Evolutionary conservation across 768 basidiomycete genomes (phyloP).

Genomic region (Boletus sensibilis): DNA sequence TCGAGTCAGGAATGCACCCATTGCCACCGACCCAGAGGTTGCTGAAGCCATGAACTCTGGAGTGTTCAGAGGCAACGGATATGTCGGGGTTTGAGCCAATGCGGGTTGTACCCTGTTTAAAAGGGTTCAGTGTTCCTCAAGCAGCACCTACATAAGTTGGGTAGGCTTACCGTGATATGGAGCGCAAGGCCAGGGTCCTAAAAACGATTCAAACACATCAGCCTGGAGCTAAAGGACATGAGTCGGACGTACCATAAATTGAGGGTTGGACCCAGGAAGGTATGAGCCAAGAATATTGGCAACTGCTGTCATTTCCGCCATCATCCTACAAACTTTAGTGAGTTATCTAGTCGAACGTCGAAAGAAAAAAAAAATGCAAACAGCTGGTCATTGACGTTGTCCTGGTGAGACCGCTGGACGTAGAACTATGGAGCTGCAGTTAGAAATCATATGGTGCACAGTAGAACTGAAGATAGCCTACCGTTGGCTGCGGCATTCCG

Average conservation of each 20-base stretch:
- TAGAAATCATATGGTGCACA: slow-evolving; percentile 1
- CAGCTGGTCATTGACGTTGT: not conserved
- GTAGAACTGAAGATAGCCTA: slow-evolving; percentile 38
- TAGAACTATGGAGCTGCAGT: slow-evolving; percentile 3
- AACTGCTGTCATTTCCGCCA: slow-evolving; percentile 27
- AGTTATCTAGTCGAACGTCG: not conserved
- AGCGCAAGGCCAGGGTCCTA: slow-evolving; percentile 2
- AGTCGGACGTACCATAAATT: not conserved
- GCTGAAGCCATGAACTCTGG: not conserved
- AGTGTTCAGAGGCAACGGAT: no score
- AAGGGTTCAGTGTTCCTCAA: no score
- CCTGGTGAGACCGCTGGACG: slow-evolving; percentile 21
- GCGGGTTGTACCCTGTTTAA: no score
- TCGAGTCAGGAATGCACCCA: not conserved
- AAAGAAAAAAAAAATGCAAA: not conserved
- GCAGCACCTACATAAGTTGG: no score
- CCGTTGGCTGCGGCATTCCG: not conserved
- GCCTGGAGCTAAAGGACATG: not conserved
- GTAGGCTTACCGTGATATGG: not conserved
- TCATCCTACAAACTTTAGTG: not conserved
- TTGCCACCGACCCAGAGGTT: not conserved
- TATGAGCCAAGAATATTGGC: slow-evolving; percentile 33
- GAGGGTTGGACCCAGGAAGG: slow-evolving; percentile 26
- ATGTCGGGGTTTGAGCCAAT: no score
- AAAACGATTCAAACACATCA: not conserved